Percentiles rank a stretch among this genome's conserved stretches.
Conservation (phyloP, 225 moss, liverwort and hornwort species). For the Straminergon stramineum region DNA sequence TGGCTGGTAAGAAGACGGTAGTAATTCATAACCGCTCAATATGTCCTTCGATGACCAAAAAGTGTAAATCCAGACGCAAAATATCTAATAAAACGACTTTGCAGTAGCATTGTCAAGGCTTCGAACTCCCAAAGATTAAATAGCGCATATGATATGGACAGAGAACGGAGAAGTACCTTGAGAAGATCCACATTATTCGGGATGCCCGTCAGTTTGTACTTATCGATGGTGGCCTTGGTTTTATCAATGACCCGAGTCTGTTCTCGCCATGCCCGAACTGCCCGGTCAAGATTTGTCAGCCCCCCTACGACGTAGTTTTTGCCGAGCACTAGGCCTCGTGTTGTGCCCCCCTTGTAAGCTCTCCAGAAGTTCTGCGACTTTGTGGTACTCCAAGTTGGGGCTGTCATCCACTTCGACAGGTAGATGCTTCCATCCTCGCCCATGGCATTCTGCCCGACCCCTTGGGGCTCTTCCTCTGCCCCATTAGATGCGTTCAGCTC, state of each 20-base stretch:
- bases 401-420: slow-evolving; percentile 69
- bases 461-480: slow-evolving; percentile 27
- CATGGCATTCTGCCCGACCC: slow-evolving; percentile 34
- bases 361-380: slow-evolving; percentile 81
- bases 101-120: neutral
- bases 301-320: slow-evolving; percentile 89
- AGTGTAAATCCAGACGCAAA: neutral
- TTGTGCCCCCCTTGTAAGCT: slow-evolving; percentile 25
- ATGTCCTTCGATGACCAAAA: neutral
- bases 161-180: slow-evolving; percentile 40
- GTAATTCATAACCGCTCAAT: neutral
- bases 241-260: slow-evolving; percentile 59
- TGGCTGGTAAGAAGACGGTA: neutral
- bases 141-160: neutral
- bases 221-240: slow-evolving; percentile 87
- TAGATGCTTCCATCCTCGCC: slow-evolving; percentile 85
- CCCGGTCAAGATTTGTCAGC: slow-evolving; percentile 68
- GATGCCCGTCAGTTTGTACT: slow-evolving; percentile 73
- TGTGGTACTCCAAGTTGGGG: slow-evolving; percentile 60
- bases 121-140: neutral
- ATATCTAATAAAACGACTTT: neutral
- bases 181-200: slow-evolving; percentile 86
- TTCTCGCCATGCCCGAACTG: slow-evolving; percentile 62
- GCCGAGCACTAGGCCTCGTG: slow-evolving; percentile 71
- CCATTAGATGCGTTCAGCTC: slow-evolving; percentile 22